Conservation (phyloP, 202 grass and related monocot genomes). For the Carex arenaria region DNA sequence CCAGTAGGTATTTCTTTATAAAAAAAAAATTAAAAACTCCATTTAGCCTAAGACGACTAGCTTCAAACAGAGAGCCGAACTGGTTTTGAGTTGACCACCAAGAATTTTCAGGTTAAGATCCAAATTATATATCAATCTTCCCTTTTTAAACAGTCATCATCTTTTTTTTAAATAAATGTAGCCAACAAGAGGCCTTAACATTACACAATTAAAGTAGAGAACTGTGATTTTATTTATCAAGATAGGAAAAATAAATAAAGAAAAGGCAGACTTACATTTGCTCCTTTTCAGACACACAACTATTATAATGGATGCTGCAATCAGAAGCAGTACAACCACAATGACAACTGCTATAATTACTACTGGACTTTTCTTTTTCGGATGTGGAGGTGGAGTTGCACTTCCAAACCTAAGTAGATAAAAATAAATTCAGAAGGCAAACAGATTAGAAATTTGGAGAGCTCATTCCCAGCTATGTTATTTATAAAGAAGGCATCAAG, state of each 20-base stretch:
- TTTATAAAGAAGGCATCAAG: no score
- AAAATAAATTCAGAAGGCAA: no score
- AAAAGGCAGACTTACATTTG: background rate
- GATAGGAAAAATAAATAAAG: background rate
- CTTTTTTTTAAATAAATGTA: background rate
- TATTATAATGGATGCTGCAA: background rate
- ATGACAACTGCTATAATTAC: background rate
- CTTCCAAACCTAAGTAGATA: background rate
- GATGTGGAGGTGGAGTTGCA: background rate
- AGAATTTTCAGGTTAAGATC: background rate
- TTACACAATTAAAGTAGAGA: background rate
- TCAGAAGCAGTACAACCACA: background rate
- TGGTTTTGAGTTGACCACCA: background rate
- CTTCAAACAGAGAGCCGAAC: background rate
- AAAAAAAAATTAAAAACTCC: background rate
- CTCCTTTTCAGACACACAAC: background rate
- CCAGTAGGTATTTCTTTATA: background rate
- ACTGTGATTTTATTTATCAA: background rate
- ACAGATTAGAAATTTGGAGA: no score
- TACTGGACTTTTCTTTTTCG: background rate
- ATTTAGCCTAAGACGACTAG: background rate
- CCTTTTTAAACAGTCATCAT: background rate
- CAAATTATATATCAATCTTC: background rate
- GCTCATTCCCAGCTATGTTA: no score
- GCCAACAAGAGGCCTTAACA: background rate